Percentiles rank a stretch among this genome's conserved stretches.
phyloP scores from a whole-genome alignment of 352 stramenopile species.

The Globisporangium ultimum region DNA sequence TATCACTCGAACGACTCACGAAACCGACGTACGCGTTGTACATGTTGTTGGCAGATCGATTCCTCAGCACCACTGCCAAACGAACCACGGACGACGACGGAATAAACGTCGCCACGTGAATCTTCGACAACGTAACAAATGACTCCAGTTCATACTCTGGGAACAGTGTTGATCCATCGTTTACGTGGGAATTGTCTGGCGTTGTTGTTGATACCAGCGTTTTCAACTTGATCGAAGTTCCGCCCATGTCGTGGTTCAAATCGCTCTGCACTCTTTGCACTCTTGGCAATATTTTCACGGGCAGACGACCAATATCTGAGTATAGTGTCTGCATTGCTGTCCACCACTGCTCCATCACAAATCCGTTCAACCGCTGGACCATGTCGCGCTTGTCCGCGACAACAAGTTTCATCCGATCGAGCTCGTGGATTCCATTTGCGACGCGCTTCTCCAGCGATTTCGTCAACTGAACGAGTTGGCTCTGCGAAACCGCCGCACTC shows the following conservation, averaged over 20 bases:
- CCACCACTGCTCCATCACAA: constrained; percentile 32
- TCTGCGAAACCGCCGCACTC: constrained; percentile 13
- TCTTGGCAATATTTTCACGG: neutral
- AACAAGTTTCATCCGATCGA: constrained; percentile 36
- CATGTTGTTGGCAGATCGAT: constrained; percentile 18
- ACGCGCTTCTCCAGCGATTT: constrained; percentile 43
- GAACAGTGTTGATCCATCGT: neutral
- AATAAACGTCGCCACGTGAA: constrained; percentile 33
- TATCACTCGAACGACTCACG: constrained; percentile 1
- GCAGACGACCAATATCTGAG: neutral
- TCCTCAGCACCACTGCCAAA: constrained; percentile 27
- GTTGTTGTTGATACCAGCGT: constrained; percentile 4
- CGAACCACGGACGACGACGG: constrained; percentile 29
- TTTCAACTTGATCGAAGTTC: constrained; percentile 5
- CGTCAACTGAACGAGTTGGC: constrained; percentile 43
- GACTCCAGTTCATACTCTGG: constrained; percentile 6
- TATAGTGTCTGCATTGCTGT: constrained; percentile 3
- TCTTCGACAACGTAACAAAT: constrained; percentile 26
- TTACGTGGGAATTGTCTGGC: neutral
- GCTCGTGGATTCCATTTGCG: constrained; percentile 25
- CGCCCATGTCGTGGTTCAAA: neutral
- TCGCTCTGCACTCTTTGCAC: neutral
- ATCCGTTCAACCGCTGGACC: constrained; percentile 23
- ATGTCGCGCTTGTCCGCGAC: constrained; percentile 40
- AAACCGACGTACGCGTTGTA: constrained; percentile 25